Base-by-base conservation (phyloP, 768 basidiomycete genomes). In the Boletellus ananas region DNA sequence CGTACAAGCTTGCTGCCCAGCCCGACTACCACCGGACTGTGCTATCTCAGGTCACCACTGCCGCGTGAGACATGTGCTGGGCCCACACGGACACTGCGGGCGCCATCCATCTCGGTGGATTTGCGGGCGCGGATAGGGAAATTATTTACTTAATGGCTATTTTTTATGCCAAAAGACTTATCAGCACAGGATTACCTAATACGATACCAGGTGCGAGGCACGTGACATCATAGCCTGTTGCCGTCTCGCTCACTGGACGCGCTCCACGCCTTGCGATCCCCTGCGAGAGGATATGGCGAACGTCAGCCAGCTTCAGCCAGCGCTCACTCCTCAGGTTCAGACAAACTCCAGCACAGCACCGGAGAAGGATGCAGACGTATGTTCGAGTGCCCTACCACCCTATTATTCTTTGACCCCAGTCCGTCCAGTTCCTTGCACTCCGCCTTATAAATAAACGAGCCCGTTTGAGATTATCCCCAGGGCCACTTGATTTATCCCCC, bases 401-500 rank as follows among this genome's bases (percentile, higher is more conserved):
- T 5, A 20, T 29, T 23, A 4, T 12, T 42, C 29, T 34, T 52
- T 65, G 41, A 60, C 29, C 34, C 17, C n/a, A 12, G 4, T 23
- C 34, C 14, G 25, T 47, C 12, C 48, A 75, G 74, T 74, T 74
- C 49, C 62, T 74, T 23, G 63, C 67, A 4, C 60, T 74, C 10
- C 64, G 67, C 16, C 66, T 74, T 10, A 50, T 80, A 20, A 78
- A 79, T 58, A 90, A 86, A 61, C 79, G 81, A 43, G 70, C 79
- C 33, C 84, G 89, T 55, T 72, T 87, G 37, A 73, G 75, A 43
- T 63, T 91, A 8, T 90, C 88, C 13, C 68, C 75, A 1, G 59
- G 75, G 16, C 70, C 76, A 1, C 65, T 84, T 25, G 69, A 74
- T 55, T 68, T 77, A 18, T 59, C 76, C 16, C 43, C 66, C 1